These are phyloP conservation scores for Nicotiana noctiflora DNA, from an alignment of 257 asterid genomes.

Conservation along the genomic window DNA sequence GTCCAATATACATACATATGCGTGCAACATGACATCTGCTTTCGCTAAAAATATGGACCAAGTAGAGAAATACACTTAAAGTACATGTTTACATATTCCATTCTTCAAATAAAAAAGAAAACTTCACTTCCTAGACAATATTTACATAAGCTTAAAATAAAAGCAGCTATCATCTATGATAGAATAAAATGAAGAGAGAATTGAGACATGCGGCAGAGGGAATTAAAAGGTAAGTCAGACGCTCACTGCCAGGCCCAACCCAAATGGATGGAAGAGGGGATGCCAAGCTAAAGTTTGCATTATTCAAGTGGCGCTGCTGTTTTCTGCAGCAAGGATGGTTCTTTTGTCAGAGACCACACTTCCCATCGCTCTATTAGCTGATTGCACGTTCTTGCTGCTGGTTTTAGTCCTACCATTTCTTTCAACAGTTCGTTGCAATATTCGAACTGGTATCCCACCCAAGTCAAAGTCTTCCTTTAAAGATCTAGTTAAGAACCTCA, in stretches of 20 bases:
- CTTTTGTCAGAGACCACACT: constrained; percentile 60
- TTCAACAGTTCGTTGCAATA: constrained; percentile 57
- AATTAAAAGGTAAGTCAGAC: not conserved
- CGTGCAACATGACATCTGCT: no score
- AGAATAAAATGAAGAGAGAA: not conserved
- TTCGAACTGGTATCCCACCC: constrained; percentile 88
- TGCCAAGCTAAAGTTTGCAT: not conserved
- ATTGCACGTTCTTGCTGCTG: constrained; percentile 30
- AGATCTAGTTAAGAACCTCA: constrained; percentile 79
- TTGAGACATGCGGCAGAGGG: not conserved
- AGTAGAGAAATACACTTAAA: no score
- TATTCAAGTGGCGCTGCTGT: not conserved
- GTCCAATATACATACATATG: no score
- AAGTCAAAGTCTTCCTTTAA: constrained; percentile 86
- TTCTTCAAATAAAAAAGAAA: not conserved
- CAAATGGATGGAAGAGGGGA: not conserved
- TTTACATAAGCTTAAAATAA: not conserved
- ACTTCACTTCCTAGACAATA: not conserved
- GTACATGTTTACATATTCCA: no score
- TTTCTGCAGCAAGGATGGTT: constrained; percentile 29
- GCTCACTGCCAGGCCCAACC: not conserved
- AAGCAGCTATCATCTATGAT: not conserved
- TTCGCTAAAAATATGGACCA: no score
- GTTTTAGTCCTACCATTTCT: constrained; percentile 23
- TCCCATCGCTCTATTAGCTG: constrained; percentile 23